These are phyloP conservation scores for Mortierella sp. DNA, from an alignment of 371 early-diverging fungal species.

Conservation along the genomic window DNA sequence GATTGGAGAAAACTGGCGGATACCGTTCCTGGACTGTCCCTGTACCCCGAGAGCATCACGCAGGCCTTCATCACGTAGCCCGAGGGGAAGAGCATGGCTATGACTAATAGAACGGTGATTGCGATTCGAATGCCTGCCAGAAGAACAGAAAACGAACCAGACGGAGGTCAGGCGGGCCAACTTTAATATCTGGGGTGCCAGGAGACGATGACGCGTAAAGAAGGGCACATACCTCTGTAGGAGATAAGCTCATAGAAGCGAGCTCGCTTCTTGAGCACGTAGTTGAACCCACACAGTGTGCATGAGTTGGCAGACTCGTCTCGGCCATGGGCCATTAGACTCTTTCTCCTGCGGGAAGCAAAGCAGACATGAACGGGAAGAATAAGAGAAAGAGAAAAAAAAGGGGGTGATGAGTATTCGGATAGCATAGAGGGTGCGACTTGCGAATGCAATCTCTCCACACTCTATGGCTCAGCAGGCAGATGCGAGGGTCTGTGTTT, in stretches of 20 bases:
- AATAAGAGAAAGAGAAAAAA: constrained; percentile 1
- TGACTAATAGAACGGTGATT: constrained; percentile 52
- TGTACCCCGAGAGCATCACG: constrained; percentile 59
- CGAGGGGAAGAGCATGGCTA: constrained; percentile 48
- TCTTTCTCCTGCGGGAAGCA: constrained; percentile 38
- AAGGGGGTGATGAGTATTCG: not conserved
- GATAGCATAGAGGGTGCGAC: not conserved
- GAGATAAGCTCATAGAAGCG: constrained; percentile 47
- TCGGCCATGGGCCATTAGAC: constrained; percentile 52
- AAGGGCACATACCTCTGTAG: constrained; percentile 38
- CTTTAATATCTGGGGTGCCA: too few species aligned
- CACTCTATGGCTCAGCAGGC: too few species aligned
- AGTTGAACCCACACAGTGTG: constrained; percentile 53
- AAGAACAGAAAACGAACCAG: not conserved
- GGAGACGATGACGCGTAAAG: too few species aligned
- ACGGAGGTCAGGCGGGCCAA: too few species aligned
- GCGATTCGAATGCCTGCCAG: constrained; percentile 49
- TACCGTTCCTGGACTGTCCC: constrained; percentile 33
- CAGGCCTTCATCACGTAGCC: constrained; percentile 66
- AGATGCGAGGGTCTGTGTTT: too few species aligned
- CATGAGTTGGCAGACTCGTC: constrained; percentile 53
- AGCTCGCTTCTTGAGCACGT: constrained; percentile 53
- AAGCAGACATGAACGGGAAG: not conserved
- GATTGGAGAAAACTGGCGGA: constrained; percentile 16
- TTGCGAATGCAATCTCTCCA: too few species aligned